Base-by-base conservation (phyloP, 148 eudicot genomes). In the Selenicereus undatus region DNA sequence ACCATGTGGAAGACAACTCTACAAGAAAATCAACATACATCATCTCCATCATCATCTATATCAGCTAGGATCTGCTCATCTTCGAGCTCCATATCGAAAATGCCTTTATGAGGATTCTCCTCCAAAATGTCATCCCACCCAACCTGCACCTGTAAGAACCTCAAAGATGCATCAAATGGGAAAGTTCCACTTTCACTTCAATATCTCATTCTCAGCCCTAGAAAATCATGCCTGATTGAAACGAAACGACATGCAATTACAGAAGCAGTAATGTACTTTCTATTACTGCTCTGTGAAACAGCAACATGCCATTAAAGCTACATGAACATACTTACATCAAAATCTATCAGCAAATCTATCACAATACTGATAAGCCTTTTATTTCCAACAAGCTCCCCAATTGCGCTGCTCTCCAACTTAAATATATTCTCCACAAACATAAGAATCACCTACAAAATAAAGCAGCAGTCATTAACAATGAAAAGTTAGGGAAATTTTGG, bases 61-160 rank as follows among this genome's bases (percentile, higher is more conserved):
- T 64, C 82, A 64, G 76, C 80, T 30, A 82, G 69, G 69, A 87
- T 83, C 30, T 87, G 95, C 86, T 89, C 87, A 48, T 89, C 97
- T 88, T 92, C 99, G 65, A 96, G 86, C 85, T 96, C 98, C 91
- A 96, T 85, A 83, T 94, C 94, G 88, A 96, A 96, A 75, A 96
- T 92, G 79, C 93, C 93, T 90, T 92, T 96, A 65, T 83, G 84
- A 58, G 94, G 87, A 52, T 96, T 93, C 73, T 93, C 97, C 64
- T 82, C 86, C 32, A 90, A 72, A 86, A 92, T 88, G 17, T 92
- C 93, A 80, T 91, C 90, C 98, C 98, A 94, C 54, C 83, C 88
- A 85, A 96, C 89, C 80, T 87, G 89, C 85, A 93, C 89, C 99
- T 96, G 83, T 77, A 84, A 79, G 58, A 74, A 77, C 43, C 79